Percentiles rank a stretch among this genome's conserved stretches.
These are phyloP conservation scores for Psilocybe azurescens DNA, from an alignment of 768 basidiomycete genomes.

Conservation along the genomic window DNA sequence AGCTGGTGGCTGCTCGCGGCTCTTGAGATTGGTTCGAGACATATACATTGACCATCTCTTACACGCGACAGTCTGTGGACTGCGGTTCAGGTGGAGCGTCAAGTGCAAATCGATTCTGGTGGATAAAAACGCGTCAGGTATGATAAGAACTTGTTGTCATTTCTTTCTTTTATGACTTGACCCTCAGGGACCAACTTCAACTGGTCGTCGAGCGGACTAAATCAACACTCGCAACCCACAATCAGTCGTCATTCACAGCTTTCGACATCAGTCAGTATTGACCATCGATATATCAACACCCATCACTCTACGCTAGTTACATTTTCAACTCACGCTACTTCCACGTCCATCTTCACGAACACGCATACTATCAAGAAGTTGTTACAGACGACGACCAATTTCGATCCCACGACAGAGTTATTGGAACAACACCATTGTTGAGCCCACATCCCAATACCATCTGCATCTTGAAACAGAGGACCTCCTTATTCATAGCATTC, in stretches of 20 bases:
- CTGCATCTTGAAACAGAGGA: neutral
- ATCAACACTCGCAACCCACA: too few species aligned
- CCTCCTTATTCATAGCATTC: neutral
- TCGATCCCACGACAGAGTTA: neutral
- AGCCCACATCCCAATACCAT: neutral
- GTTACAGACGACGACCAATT: neutral
- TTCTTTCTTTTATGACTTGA: too few species aligned
- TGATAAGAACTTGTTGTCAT: too few species aligned
- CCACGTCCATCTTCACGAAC: neutral
- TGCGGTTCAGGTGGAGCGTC: neutral
- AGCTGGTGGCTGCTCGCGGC: neutral
- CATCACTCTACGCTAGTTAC: neutral
- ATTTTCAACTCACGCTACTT: neutral
- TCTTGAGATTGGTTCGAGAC: neutral
- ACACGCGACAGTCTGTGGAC: neutral
- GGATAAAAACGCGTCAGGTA: too few species aligned
- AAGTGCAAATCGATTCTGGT: too few species aligned
- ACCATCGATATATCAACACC: neutral
- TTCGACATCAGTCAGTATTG: neutral
- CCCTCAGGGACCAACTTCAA: too few species aligned
- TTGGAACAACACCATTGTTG: neutral
- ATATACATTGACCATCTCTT: neutral
- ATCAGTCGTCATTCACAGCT: neutral
- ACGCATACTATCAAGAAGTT: neutral
- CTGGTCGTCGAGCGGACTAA: too few species aligned